Evolutionary conservation across 2,329 filamentous ascomycete species (phyloP).

Genomic region (Fusarium fracticaudum): DNA sequence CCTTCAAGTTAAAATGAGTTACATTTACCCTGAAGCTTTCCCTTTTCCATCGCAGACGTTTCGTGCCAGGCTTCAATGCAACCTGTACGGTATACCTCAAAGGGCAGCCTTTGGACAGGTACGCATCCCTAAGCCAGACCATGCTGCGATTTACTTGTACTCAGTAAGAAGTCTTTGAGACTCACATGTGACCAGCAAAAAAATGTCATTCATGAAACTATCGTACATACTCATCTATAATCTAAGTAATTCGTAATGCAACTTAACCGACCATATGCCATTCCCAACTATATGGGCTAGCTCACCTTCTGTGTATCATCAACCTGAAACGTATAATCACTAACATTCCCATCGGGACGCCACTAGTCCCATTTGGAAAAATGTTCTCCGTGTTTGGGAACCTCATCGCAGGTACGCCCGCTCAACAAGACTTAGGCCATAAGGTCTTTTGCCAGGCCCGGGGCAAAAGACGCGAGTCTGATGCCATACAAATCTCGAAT

Average conservation of each 20-base stretch:
- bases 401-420: neutral
- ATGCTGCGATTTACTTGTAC: neutral
- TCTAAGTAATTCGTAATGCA: neutral
- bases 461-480: constrained; percentile 18
- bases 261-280: neutral
- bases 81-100: neutral
- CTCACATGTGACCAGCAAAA: neutral
- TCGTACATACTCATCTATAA: neutral
- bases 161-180: neutral
- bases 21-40: too few species aligned
- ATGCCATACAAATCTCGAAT: constrained; percentile 24
- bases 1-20: neutral
- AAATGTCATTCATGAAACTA: neutral
- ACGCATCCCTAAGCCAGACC: neutral
- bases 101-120: too few species aligned
- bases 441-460: constrained; percentile 6
- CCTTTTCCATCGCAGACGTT: neutral
- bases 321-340: neutral
- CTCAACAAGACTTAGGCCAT: neutral
- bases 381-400: neutral
- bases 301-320: neutral
- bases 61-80: neutral
- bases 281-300: neutral
- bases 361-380: neutral
- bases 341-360: neutral